Base-by-base conservation (phyloP, 2,329 filamentous ascomycete genomes). In the Hymenotorrendiella dingleyae region DNA sequence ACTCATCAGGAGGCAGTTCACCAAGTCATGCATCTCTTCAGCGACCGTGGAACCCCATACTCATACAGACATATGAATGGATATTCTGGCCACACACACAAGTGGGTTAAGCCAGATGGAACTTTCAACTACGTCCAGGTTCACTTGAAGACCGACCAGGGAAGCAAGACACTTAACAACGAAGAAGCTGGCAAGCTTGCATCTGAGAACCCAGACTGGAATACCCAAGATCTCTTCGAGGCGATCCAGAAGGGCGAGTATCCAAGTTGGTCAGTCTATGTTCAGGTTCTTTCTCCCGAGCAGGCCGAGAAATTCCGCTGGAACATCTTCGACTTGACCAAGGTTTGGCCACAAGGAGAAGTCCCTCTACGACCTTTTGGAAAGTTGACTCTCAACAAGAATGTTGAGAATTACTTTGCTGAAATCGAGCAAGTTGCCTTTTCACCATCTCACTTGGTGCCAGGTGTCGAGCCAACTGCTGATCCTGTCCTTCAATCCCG, bases 391-490 rank as follows among this genome's bases (percentile, higher is more conserved):
- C 70, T 86, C 19, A 82, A 83, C 64, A 69, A 71, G 59, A 85
- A 84, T 57, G 67, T 54, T 64, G 63, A 74, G 59, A 79, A 79
- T 59, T 79, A 79, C 61, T 79, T 79, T 49, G 73, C 74, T 50
- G 77, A 84, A 54, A 82, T 85, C 37, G 82, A 86, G 66, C 82
- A 85, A 59, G 72, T 77, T 14, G 78, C 80, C 2, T 86, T 84
- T 71, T 80, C 74, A 47, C 82, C 82, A 28, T 72, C 78, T 6
- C 80, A 85, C 58, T 64, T 85, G 62, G 71, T 78, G 3, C 80
- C 81, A 3, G 81, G 82, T 40, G 76, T 82, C 43, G 81, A 85
- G 62, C 76, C 80, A 11, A 83, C 80, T 8, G 79, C 79, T 49
- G 82, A 86, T 53, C 81, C 82, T 1, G 79, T 86, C 27, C 68